phyloP scores from a whole-genome alignment of 2,329 filamentous ascomycete genomes.

The Emergomyces africanus region DNA sequence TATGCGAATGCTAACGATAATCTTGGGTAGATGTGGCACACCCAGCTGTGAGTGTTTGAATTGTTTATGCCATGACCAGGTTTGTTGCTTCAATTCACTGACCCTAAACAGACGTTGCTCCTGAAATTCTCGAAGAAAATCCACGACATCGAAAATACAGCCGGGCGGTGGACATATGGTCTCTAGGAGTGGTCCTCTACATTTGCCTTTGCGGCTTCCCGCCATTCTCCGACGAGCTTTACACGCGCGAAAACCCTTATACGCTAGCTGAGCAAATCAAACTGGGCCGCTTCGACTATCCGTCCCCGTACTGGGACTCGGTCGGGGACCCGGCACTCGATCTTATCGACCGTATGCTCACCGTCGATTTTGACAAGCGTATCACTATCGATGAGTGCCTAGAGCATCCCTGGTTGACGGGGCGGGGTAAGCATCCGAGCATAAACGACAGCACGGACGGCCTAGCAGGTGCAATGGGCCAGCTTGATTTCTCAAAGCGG shows the following conservation, averaged over 20 bases:
- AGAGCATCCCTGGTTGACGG: conserved; percentile 77
- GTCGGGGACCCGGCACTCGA: conserved; percentile 80
- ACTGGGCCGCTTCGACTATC: conserved; percentile 80
- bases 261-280: conserved; percentile 82
- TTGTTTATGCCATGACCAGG: background rate
- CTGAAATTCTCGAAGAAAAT: conserved; percentile 72
- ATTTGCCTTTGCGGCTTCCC: conserved; percentile 96
- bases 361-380: conserved; percentile 69
- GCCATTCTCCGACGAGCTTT: conserved; percentile 91
- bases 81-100: background rate
- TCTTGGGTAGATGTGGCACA: conserved; percentile 55
- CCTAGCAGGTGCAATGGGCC: conserved; percentile 71
- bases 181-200: conserved; percentile 91
- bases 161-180: conserved; percentile 92
- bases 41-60: conserved; percentile 54
- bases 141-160: conserved; percentile 77
- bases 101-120: conserved; percentile 57
- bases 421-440: conserved; percentile 37
- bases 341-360: conserved; percentile 88
- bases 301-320: conserved; percentile 89
- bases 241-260: conserved; percentile 68
- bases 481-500: conserved; percentile 71
- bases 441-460: conserved; percentile 83
- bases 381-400: conserved; percentile 86
- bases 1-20: conserved; percentile 14